A percentile compares a stretch with the other conserved stretches of the same genome.
Conservation (phyloP, 306 rosid species). For the Betula pendula region DNA sequence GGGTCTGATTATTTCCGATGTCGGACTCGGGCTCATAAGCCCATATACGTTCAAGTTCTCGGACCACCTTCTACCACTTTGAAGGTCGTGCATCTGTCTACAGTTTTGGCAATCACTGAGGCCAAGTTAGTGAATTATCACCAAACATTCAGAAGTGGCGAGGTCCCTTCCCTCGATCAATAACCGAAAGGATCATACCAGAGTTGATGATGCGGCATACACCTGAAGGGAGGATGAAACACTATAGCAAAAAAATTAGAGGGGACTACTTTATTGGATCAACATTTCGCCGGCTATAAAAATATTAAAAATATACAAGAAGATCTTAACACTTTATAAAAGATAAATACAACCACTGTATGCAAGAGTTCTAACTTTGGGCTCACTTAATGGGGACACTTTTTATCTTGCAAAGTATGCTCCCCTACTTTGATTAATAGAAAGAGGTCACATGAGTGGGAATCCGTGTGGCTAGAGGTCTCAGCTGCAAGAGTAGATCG, state of each 20-base stretch:
- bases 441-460: background rate
- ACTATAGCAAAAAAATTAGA: background rate
- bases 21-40: slow-evolving; percentile 63
- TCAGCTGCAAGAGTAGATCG: background rate
- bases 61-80: slow-evolving; percentile 79
- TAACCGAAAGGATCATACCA: slow-evolving; percentile 63
- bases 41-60: slow-evolving; percentile 78
- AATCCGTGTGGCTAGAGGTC: background rate
- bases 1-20: slow-evolving; percentile 32
- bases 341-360: background rate
- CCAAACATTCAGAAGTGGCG: slow-evolving; percentile 74
- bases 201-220: slow-evolving; percentile 57
- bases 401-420: too few relatives aligned
- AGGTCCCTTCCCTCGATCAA: slow-evolving; percentile 77
- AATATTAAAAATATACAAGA: background rate
- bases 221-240: slow-evolving; percentile 47
- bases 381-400: too few relatives aligned
- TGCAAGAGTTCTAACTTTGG: background rate
- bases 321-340: background rate
- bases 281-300: background rate
- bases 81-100: slow-evolving; percentile 78
- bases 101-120: slow-evolving; percentile 70
- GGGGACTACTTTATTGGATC: background rate
- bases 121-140: slow-evolving; percentile 55
- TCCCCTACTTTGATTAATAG: too few relatives aligned